A percentile compares a stretch with the other conserved stretches of the same genome.
Evolutionary conservation across 768 basidiomycete genomes (phyloP).

Genomic region (Panaeolus papilionaceus): DNA sequence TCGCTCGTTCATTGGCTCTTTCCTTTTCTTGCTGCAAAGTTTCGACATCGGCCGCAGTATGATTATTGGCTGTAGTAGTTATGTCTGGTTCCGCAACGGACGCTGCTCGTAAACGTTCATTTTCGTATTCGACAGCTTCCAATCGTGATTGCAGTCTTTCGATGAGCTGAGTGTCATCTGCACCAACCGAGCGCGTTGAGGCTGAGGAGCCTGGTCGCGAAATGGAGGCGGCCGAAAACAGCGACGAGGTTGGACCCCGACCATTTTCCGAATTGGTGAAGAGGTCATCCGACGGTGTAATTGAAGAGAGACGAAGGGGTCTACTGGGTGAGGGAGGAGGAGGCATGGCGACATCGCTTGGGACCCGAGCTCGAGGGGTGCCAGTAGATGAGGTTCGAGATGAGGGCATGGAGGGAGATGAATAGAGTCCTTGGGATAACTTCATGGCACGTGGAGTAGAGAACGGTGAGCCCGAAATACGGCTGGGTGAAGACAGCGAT

Average conservation of each 20-base stretch:
- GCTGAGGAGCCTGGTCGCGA: constrained; percentile 49
- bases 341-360: constrained; percentile 82
- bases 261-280: constrained; percentile 24
- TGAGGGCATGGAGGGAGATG: constrained; percentile 40
- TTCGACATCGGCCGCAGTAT: constrained; percentile 42
- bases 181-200: constrained; percentile 37
- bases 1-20: constrained; percentile 34
- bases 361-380: constrained; percentile 70
- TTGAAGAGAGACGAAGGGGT: constrained; percentile 27
- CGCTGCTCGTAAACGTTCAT: constrained; percentile 56
- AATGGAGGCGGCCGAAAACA: constrained; percentile 19
- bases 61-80: constrained; percentile 31
- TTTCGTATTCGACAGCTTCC: constrained; percentile 74
- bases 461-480: constrained; percentile 66
- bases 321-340: constrained; percentile 69
- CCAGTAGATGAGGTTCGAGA: constrained; percentile 46
- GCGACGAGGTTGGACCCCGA: constrained; percentile 14
- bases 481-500: constrained; percentile 46
- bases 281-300: constrained; percentile 29
- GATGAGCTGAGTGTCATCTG: constrained; percentile 43
- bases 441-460: constrained; percentile 66
- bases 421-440: constrained; percentile 38
- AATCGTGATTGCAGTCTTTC: constrained; percentile 56
- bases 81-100: constrained; percentile 42
- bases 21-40: constrained; percentile 52